Evolutionary conservation across 2,329 filamentous ascomycete species (phyloP).

Genomic region (Chaetomiaceae sp.): DNA sequence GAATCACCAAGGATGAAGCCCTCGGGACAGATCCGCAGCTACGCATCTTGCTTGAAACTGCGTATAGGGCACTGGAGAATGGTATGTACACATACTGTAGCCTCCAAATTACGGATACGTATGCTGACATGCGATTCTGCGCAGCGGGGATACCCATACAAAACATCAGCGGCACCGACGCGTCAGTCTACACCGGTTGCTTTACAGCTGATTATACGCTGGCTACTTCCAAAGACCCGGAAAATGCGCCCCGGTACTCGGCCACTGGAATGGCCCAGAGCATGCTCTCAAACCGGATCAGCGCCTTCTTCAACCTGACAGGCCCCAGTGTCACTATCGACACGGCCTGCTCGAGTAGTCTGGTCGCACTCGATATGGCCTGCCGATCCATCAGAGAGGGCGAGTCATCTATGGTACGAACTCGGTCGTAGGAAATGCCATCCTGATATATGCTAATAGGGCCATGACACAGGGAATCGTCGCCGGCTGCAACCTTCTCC

Average conservation of each 20-base stretch:
- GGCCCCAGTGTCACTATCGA: slow-evolving; percentile 4
- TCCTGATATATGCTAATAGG: too few relatives aligned
- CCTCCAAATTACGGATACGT: neutral
- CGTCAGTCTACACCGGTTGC: slow-evolving; percentile 27
- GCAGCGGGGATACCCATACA: neutral
- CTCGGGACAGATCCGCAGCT: neutral
- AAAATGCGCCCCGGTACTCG: slow-evolving; percentile 28
- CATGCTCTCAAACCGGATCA: slow-evolving; percentile 24
- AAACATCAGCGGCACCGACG: neutral
- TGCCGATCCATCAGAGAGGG: neutral
- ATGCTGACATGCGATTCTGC: neutral
- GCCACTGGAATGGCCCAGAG: slow-evolving; percentile 34
- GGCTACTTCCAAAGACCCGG: slow-evolving; percentile 25
- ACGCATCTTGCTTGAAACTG: neutral
- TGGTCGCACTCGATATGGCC: neutral
- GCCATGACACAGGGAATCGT: neutral
- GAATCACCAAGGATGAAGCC: neutral
- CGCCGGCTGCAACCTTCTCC: neutral
- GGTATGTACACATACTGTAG: neutral
- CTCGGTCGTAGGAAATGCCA: too few relatives aligned
- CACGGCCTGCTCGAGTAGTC: slow-evolving; percentile 4
- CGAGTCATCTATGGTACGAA: neutral
- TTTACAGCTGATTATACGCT: slow-evolving; percentile 28
- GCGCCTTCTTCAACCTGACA: neutral
- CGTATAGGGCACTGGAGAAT: slow-evolving; percentile 4